These are phyloP conservation scores for Cicer yamashitae DNA, from an alignment of 306 rosid genomes.

Conservation along the genomic window DNA sequence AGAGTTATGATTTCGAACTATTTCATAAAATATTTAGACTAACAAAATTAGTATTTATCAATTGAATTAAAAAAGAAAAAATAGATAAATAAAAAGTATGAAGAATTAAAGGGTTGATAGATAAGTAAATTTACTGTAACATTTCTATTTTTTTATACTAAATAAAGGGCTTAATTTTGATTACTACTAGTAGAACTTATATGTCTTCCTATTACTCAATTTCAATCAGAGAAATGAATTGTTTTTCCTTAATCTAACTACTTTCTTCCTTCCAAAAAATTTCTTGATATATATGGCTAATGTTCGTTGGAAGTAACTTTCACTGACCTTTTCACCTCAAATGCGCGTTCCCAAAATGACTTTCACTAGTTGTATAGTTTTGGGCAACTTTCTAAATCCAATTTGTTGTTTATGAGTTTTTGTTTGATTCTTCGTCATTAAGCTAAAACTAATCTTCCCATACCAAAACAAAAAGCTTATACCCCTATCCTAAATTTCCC, in stretches of 20 bases:
- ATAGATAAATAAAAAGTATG: too few species aligned
- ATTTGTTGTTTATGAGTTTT: constrained; percentile 45
- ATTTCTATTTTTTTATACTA: too few species aligned
- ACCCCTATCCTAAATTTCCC: constrained; percentile 39
- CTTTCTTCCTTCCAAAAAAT: background rate
- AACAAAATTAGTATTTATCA: too few species aligned
- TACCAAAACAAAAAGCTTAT: constrained; percentile 32
- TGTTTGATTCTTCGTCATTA: constrained; percentile 88
- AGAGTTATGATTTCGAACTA: too few species aligned
- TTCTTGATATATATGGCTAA: background rate
- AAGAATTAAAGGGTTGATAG: too few species aligned
- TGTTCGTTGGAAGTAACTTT: constrained; percentile 13
- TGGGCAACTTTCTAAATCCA: constrained; percentile 45
- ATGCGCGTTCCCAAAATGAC: constrained; percentile 46
- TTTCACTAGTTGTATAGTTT: constrained; percentile 26
- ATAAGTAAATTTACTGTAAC: too few species aligned
- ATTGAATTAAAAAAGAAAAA: too few species aligned
- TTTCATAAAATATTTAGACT: too few species aligned
- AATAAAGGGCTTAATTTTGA: too few species aligned
- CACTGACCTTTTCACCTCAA: constrained; percentile 35
- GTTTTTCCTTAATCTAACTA: background rate
- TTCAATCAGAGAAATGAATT: background rate
- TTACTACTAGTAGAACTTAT: too few species aligned
- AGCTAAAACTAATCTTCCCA: constrained; percentile 68
- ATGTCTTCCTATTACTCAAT: too few species aligned